Evolutionary conservation across 768 basidiomycete species (phyloP), one percentile per base, ranked within the genome.

Genomic region (Boletus eberwhitei): DNA sequence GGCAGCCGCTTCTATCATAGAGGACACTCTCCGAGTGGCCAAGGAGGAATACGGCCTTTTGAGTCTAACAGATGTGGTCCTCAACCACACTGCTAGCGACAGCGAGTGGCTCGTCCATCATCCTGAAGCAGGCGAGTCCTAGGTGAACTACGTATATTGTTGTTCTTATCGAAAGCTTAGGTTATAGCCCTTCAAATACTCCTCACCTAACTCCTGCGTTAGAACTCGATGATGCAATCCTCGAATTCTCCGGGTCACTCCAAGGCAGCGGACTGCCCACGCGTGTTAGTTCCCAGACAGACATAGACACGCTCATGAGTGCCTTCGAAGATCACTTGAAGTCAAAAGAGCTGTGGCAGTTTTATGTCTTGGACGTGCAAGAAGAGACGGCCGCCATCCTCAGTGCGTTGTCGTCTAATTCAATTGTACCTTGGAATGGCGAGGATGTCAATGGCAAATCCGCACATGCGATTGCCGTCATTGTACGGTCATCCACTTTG

Each of bases 81-180:
- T 98, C 52, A 99, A 99, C 69, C 97, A 99, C 66, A 98, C 97
- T 14, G 93, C 97, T 8, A 90, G 92, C 67, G 93, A 98, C 67
- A 93, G 87, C 59, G 77, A 85, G 17, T 99, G 95, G 95, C 78
- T 99, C 24, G 68, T 84, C 21, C 84, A 95, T 7, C 97, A 99
- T 69, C 97, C 97, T 2, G 97, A 99, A 79, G 91, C 95, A 54
- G 95, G 94, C 87, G 58, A 56, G 83, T 64, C 31, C 32, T 26
- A 3, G 3, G 8, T 11, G n/a, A 45, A 48, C 16, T 0, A 22
- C n/a, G 2, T 13, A 6, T 45, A 14, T 19, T 40, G 8, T n/a
- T 46, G 11, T 45, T 50, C 60, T 59, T 40, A 56, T 36, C 50
- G 21, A 34, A 44, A 42, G 8, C 4, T 9, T 39, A 94, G 95